Evolutionary conservation across 2,329 filamentous ascomycete species (phyloP).

Genomic region (Hypomyces perniciosus): DNA sequence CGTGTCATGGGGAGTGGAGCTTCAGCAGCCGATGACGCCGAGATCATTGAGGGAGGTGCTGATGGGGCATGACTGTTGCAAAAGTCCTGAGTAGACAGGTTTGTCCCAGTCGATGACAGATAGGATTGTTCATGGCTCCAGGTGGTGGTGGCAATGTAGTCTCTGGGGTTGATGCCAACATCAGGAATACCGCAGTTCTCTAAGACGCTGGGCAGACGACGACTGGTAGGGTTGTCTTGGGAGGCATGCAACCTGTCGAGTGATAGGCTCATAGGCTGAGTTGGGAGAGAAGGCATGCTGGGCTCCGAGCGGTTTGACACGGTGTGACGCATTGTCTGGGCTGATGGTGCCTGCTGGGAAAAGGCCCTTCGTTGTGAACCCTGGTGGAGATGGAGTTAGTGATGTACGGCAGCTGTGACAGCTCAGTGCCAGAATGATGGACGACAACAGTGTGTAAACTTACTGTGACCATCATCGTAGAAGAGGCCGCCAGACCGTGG

Average conservation of each 20-base stretch:
- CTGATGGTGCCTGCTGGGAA: slow-evolving; percentile 25
- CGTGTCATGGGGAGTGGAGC: slow-evolving; percentile 35
- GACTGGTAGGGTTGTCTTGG: slow-evolving; percentile 24
- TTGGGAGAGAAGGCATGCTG: slow-evolving; percentile 13
- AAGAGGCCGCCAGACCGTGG: too few relatives aligned
- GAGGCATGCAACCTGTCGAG: not conserved
- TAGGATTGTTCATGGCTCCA: slow-evolving; percentile 20
- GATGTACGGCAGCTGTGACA: not conserved
- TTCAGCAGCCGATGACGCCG: slow-evolving; percentile 34
- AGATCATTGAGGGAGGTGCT: slow-evolving; percentile 38
- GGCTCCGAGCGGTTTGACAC: slow-evolving; percentile 37
- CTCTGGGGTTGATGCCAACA: slow-evolving; percentile 33
- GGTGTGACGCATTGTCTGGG: slow-evolving; percentile 39
- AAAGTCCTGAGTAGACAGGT: slow-evolving; percentile 19
- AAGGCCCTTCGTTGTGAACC: not conserved
- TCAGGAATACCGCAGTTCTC: slow-evolving; percentile 27
- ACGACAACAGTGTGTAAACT: not conserved
- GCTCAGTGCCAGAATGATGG: not conserved
- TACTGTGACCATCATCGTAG: not conserved
- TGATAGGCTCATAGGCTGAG: not conserved
- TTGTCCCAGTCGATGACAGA: slow-evolving; percentile 19
- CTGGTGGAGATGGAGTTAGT: not conserved
- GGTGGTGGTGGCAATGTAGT: slow-evolving; percentile 32
- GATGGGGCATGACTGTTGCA: slow-evolving; percentile 28
- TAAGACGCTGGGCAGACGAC: slow-evolving; percentile 31